Evolutionary conservation across 192 early-diverging fungal species (phyloP).

Genomic region (Allomyces javanicus): DNA sequence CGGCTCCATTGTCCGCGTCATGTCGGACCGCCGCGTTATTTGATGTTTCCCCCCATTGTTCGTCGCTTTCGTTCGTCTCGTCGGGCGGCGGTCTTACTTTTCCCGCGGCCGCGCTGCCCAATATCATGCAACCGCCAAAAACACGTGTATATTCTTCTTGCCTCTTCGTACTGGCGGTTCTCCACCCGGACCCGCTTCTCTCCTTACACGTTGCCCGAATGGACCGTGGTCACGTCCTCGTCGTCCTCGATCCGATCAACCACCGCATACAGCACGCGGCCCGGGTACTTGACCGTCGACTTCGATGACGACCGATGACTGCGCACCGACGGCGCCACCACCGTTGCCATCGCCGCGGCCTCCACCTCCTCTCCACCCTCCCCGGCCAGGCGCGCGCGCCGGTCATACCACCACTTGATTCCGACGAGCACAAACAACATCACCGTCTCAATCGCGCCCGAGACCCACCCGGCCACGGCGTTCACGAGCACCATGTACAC

Average conservation of each 20-base stretch:
- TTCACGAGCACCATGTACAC: not conserved
- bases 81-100: not conserved
- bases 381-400: not conserved
- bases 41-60: constrained; percentile 1
- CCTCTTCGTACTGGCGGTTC: not conserved
- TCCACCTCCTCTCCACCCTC: no score
- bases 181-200: no score
- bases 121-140: no score
- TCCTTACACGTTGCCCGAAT: no score
- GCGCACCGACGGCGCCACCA: no score
- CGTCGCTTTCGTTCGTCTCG: not conserved
- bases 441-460: not conserved
- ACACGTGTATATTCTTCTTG: not conserved
- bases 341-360: no score
- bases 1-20: constrained; percentile 76
- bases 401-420: not conserved
- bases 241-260: no score
- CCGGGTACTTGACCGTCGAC: no score
- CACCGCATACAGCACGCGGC: no score
- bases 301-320: no score
- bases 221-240: no score
- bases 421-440: not conserved
- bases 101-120: no score
- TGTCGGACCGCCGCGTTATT: constrained; percentile 65
- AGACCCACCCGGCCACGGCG: not conserved